phyloP scores from a whole-genome alignment of 2,329 filamentous ascomycete species.

The Ophiosphaerella narmari region DNA sequence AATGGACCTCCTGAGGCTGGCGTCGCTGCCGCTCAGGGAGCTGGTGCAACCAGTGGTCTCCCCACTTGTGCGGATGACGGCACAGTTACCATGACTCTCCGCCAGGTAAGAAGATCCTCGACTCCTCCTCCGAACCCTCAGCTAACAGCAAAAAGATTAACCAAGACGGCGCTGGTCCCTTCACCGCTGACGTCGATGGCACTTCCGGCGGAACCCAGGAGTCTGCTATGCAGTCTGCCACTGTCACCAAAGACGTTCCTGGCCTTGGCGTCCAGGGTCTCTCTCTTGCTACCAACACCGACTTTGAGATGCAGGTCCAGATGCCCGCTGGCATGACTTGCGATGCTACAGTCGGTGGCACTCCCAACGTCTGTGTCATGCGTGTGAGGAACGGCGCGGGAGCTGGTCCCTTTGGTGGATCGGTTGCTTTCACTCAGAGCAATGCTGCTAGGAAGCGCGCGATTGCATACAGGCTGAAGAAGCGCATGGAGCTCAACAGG shows the following conservation, averaged over 20 bases:
- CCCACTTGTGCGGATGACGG: slow-evolving; percentile 67
- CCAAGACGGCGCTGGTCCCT: slow-evolving; percentile 70
- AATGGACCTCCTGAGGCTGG: slow-evolving; percentile 56
- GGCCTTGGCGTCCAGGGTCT: slow-evolving; percentile 62
- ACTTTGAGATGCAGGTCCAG: slow-evolving; percentile 67
- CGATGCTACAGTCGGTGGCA: slow-evolving; percentile 63
- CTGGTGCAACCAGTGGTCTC: slow-evolving; percentile 59
- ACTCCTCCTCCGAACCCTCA: background rate
- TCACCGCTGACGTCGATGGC: slow-evolving; percentile 64
- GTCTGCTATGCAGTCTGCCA: slow-evolving; percentile 63
- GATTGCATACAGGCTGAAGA: slow-evolving; percentile 57
- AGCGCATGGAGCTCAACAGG: slow-evolving; percentile 41
- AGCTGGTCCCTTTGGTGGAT: slow-evolving; percentile 70
- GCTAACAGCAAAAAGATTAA: slow-evolving; percentile 53
- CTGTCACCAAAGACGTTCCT: slow-evolving; percentile 65
- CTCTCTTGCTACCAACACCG: slow-evolving; percentile 62
- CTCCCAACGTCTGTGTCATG: slow-evolving; percentile 67
- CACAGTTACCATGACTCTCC: slow-evolving; percentile 65
- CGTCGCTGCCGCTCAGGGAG: slow-evolving; percentile 60
- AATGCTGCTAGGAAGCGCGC: slow-evolving; percentile 64
- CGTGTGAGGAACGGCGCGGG: slow-evolving; percentile 65
- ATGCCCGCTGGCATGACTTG: slow-evolving; percentile 73
- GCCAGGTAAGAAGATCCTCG: slow-evolving; percentile 50
- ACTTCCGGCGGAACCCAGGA: slow-evolving; percentile 67
- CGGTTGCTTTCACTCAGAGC: slow-evolving; percentile 67